phyloP scores from a whole-genome alignment of 495 filamentous ascomycete genomes.

The Trichoderma asperelloides region DNA sequence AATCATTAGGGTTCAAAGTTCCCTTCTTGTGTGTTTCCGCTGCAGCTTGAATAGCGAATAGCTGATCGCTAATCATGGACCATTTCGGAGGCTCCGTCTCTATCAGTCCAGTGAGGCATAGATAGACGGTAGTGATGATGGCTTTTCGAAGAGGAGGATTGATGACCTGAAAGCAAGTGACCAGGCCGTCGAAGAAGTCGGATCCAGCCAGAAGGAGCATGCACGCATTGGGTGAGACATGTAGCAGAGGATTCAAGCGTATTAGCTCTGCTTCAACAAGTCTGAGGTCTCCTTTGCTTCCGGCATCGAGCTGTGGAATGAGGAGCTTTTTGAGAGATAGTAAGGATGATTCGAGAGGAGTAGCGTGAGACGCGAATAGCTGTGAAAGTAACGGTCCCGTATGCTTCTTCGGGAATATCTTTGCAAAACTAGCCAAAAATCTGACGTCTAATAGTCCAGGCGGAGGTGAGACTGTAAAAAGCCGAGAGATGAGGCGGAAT shows the following conservation, averaged over 20 bases:
- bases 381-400: conserved; percentile 19
- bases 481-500: conserved; percentile 50
- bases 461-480: conserved; percentile 33
- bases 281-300: conserved; percentile 37
- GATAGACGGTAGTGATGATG: conserved; percentile 61
- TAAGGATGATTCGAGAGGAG: conserved; percentile 15
- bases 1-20: conserved; percentile 40
- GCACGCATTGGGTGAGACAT: conserved; percentile 42
- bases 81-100: conserved; percentile 57
- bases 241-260: conserved; percentile 42
- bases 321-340: conserved; percentile 33
- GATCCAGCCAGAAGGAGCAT: conserved; percentile 70
- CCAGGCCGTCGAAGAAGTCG: conserved; percentile 73
- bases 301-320: conserved; percentile 41
- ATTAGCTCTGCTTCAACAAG: conserved; percentile 36
- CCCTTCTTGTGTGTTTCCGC: conserved; percentile 48
- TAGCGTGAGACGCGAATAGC: conserved; percentile 19
- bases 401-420: conserved; percentile 45
- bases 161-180: conserved; percentile 52
- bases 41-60: conserved; percentile 68
- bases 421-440: conserved; percentile 49
- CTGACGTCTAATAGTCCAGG: conserved; percentile 46
- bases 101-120: conserved; percentile 59
- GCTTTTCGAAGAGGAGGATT: conserved; percentile 49
- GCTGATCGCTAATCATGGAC: conserved; percentile 66